Evolutionary conservation across 2,329 filamentous ascomycete genomes (phyloP).

Genomic region (Boeremia exigua): DNA sequence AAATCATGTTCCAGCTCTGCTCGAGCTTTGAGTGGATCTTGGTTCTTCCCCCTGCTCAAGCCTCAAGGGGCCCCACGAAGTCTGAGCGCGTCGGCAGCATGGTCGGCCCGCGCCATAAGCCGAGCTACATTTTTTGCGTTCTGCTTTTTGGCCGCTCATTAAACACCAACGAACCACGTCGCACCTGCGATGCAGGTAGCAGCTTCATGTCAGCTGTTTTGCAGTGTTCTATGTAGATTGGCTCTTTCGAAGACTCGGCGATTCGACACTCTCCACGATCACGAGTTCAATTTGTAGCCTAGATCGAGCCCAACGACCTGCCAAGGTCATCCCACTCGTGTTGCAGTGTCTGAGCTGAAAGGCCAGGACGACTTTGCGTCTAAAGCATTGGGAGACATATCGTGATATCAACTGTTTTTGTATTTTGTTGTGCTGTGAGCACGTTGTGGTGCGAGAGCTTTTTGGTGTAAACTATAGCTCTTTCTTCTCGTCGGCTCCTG

Average conservation of each 20-base stretch:
- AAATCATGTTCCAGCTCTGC: too few relatives aligned
- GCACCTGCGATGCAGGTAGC: not conserved
- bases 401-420: conserved; percentile 12
- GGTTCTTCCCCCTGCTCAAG: too few relatives aligned
- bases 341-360: conserved; percentile 77
- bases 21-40: too few relatives aligned
- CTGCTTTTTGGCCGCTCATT: conserved; percentile 1
- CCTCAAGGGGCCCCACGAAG: too few relatives aligned
- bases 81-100: not conserved
- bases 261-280: conserved; percentile 70
- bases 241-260: conserved; percentile 95
- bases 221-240: conserved; percentile 44
- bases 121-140: conserved; percentile 14
- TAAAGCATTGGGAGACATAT: conserved; percentile 77
- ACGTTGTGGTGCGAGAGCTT: not conserved
- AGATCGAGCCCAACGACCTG: conserved; percentile 78
- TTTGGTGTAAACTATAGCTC: conserved; percentile 51
- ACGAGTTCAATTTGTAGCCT: conserved; percentile 88
- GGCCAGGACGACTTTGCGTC: conserved; percentile 87
- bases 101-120: conserved; percentile 11
- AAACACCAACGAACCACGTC: conserved; percentile 2
- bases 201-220: conserved; percentile 16
- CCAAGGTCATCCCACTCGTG: conserved; percentile 92
- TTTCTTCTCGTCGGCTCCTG: conserved; percentile 51
- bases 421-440: conserved; percentile 8